Evolutionary conservation across 1,139 yeast genomes (phyloP), one percentile per base, ranked within the genome.

Genomic region (Suhomyces anneliseae): DNA sequence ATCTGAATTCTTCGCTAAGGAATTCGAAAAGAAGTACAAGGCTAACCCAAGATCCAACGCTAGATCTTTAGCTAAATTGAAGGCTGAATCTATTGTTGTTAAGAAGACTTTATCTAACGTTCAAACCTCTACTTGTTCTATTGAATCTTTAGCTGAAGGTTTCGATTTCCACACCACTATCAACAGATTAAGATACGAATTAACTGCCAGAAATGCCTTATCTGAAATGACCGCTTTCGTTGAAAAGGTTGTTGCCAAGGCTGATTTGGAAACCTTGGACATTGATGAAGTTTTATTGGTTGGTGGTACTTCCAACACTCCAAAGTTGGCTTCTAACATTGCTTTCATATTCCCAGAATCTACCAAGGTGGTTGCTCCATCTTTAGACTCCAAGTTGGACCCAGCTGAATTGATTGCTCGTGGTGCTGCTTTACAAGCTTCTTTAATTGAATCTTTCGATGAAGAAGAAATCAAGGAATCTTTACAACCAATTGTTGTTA

Each of bases 381-480:
- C 88, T 29, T 64, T 80, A 50, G 90, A 86, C 66, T 58, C 87
- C 54, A 87, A 87, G 69, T 65, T 86, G 52, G 83, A 87, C 74
- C 97, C 99, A 52, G 83, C 89, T 61, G 99, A 95, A 74, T 79
- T 90, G 62, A 78, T 87, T 56, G 85, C 96, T 56, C 87, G 96
- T 66, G 99, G 99, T 72, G 96, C 97, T 53, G 97, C 99, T 51
- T 80, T 93, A 65, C 99, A 95, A 78, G 99, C 97, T 44, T 83
- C 96, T 38, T 76, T 95, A 66, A 79, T 92, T 55, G 88, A 89
- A 60, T 76, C 83, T 46, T 90, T 86, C 60, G 98, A 92, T 62
- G 89, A 80, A 50, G 95, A 87, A 46, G 98, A 92, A 72, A 79
- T 93, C 59, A 75, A 78, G 46, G 96, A 90, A 70, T 86, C 96